Evolutionary conservation across 257 asterid species (phyloP), one percentile per base, ranked within the genome.

Genomic region (Orobanche coerulescens): DNA sequence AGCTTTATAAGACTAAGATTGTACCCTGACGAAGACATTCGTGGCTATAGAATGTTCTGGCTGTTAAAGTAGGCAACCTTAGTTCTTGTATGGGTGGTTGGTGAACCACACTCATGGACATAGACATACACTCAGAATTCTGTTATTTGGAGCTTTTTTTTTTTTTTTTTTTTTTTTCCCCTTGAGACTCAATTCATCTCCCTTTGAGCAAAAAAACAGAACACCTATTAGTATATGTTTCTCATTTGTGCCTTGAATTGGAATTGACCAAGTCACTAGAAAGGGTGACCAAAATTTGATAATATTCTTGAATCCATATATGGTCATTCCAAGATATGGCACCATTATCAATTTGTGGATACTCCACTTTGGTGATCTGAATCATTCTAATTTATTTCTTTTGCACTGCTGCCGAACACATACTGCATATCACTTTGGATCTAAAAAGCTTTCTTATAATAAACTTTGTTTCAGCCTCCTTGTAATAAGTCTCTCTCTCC

Each of bases 61-160:
- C n/a, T 9, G 44, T 34, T 36, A 57, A 7, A 3, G n/a, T 11
- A 8, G 25, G 18, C 37, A 11, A 19, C 52, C 52, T 22, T 26
- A 58, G 20, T 58, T 58, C 37, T 58, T 44, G 25, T 40, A 24
- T 23, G 25, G 16, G n/a, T 60, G 66, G 52, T 18, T 46, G 44
- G 66, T 46, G 31, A 30, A 61, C 31, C 26, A n/a, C 20, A 4
- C 42, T 19, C 54, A 14, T 60, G 22, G 19, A 8, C 54, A 28
- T 61, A 18, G 56, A 4, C 54, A 28, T 61, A 18, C 43, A 4
- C 43, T 26, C 22, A 42, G 40, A 15, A 9, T 24, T 60, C 53
- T 6, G 50, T 5, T 25, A 26, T 1, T 24, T 50, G 26, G 18
- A 50, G 57, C 33, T 11, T 50, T 30, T 30, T 30, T 30, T 2